These are phyloP conservation scores for Emydomyces testavorans DNA, from an alignment of 2,329 filamentous ascomycete genomes.

Conservation along the genomic window DNA sequence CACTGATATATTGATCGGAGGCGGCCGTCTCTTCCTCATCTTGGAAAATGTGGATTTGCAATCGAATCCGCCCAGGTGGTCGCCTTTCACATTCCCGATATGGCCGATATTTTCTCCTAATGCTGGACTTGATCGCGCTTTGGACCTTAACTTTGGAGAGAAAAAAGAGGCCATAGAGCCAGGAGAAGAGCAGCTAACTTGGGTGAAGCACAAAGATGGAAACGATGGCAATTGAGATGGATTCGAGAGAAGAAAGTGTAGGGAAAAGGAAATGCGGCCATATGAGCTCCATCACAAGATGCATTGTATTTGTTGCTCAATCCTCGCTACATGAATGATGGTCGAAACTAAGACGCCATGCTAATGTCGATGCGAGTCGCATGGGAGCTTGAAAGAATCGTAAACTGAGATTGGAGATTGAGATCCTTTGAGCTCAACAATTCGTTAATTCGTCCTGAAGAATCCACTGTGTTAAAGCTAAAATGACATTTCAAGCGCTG, in stretches of 20 bases:
- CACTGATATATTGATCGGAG: conserved; percentile 16
- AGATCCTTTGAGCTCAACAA: not conserved
- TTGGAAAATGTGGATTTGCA: conserved; percentile 14
- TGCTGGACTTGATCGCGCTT: conserved; percentile 6
- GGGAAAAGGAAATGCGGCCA: not conserved
- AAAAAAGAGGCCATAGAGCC: conserved; percentile 14
- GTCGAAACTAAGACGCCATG: no score
- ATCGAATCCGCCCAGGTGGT: not conserved
- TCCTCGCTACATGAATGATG: no score
- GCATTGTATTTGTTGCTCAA: not conserved
- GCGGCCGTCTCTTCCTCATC: conserved; percentile 16
- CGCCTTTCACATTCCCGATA: not conserved
- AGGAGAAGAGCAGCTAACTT: not conserved
- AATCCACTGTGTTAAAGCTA: not conserved
- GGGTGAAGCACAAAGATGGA: not conserved
- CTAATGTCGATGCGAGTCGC: no score
- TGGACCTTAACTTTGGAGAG: conserved; percentile 12
- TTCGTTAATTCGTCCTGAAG: not conserved
- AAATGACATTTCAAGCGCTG: not conserved
- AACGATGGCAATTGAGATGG: not conserved
- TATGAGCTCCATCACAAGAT: not conserved
- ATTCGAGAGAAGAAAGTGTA: not conserved
- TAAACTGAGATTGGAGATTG: not conserved
- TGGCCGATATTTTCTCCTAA: conserved; percentile 4
- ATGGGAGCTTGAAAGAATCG: not conserved